Evolutionary conservation across 164 flowering plant species (phyloP).

Genomic region (Liquidambar formosana): DNA sequence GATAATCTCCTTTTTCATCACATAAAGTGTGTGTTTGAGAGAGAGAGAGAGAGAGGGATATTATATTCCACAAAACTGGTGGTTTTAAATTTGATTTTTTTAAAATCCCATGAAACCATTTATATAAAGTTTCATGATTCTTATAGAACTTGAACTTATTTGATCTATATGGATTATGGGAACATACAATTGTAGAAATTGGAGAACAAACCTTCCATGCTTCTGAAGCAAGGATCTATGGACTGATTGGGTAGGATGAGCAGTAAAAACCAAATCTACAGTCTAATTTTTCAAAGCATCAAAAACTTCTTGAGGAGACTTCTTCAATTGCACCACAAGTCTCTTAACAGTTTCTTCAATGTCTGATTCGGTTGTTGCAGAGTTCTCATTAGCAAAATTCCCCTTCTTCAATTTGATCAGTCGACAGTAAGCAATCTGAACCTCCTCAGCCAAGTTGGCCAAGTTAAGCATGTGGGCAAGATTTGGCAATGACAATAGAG

Average conservation of each 20-base stretch:
- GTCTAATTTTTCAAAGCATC: conserved; percentile 98
- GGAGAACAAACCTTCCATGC: conserved; percentile 78
- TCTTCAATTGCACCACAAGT: conserved; percentile 75
- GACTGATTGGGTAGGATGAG: conserved; percentile 97
- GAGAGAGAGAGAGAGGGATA: no score
- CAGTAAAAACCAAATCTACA: conserved; percentile 94
- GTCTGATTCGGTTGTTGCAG: conserved; percentile 97
- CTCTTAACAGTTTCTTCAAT: conserved; percentile 96
- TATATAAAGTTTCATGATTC: no score
- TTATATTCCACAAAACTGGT: no score
- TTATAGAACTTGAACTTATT: no score
- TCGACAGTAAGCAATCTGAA: conserved; percentile 89
- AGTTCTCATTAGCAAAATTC: conserved; percentile 86
- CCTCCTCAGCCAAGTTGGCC: conserved; percentile 99
- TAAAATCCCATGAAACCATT: no score
- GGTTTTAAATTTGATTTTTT: no score
- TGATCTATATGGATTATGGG: no score
- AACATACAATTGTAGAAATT: not conserved
- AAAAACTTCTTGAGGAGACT: conserved; percentile 93
- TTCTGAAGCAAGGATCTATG: conserved; percentile 99
- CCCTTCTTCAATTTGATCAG: conserved; percentile 82
- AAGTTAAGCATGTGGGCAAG: conserved; percentile 96
- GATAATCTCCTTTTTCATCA: no score
- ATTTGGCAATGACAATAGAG: conserved; percentile 89
- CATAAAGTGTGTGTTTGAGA: no score